Conservation (phyloP, 1,284 basidiomycete species). For the Vanrija humicola region DNA sequence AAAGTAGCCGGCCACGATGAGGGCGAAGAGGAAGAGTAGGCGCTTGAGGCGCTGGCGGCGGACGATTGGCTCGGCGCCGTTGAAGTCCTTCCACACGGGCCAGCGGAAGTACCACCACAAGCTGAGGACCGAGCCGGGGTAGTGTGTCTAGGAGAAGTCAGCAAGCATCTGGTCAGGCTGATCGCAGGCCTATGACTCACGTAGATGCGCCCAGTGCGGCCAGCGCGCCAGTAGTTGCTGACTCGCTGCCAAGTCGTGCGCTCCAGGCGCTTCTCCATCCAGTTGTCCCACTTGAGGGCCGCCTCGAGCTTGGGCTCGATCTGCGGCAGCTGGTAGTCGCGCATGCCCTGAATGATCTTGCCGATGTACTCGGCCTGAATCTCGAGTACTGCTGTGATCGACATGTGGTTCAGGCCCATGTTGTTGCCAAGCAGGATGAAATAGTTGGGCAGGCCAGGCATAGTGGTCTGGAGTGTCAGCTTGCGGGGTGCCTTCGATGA, state of each 20-base stretch:
- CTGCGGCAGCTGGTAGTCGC: not conserved
- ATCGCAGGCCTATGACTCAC: not conserved
- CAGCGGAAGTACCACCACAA: conserved; percentile 5
- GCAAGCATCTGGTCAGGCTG: no score
- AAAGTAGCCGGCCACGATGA: not conserved
- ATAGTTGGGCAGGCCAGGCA: conserved; percentile 19
- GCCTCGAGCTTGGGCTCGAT: not conserved
- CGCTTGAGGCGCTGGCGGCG: not conserved
- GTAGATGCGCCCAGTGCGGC: conserved; percentile 7
- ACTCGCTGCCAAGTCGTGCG: conserved; percentile 1
- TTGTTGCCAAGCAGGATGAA: conserved; percentile 14
- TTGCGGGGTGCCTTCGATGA: no score
- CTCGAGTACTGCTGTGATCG: conserved; percentile 1
- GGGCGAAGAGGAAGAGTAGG: not conserved
- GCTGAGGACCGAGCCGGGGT: not conserved
- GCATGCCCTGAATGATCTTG: not conserved
- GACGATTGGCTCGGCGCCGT: not conserved
- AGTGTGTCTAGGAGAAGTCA: not conserved
- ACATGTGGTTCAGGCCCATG: conserved; percentile 4
- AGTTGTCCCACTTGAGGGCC: not conserved
- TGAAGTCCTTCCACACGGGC: conserved; percentile 2
- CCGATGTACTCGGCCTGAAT: conserved; percentile 2
- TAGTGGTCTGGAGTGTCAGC: not conserved
- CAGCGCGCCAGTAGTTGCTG: conserved; percentile 7
- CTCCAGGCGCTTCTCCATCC: not conserved